Conservation (phyloP, 2,329 filamentous ascomycete species). For the Fusarium equiseti region DNA sequence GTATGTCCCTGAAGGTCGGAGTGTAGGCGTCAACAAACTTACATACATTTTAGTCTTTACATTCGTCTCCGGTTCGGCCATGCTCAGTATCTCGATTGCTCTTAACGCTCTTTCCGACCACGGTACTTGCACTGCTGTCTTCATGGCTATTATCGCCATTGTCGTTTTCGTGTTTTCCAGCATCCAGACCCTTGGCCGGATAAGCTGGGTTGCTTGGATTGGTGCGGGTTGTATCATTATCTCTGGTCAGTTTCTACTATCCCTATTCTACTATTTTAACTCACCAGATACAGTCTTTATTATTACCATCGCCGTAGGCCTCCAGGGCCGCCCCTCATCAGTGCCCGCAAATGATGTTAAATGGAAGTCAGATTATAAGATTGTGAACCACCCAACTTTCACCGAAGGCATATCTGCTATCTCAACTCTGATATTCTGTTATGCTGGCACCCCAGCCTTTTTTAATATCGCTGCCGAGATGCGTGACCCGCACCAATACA, state of each 20-base stretch:
- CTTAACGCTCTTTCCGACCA: conserved; percentile 56
- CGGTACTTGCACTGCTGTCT: conserved; percentile 55
- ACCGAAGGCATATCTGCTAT: conserved; percentile 50
- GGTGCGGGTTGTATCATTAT: conserved; percentile 24
- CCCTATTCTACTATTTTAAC: too few relatives aligned
- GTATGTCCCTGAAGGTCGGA: conserved; percentile 35
- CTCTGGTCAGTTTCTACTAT: conserved; percentile 24
- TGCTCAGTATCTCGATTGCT: conserved; percentile 52
- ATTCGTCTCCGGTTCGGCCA: conserved; percentile 22
- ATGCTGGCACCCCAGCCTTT: conserved; percentile 53
- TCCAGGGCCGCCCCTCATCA: conserved; percentile 30
- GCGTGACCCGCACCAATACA: conserved; percentile 48
- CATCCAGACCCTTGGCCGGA: conserved; percentile 48
- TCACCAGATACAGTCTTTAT: conserved; percentile 15
- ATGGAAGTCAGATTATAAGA: conserved; percentile 51
- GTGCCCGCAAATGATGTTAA: conserved; percentile 28
- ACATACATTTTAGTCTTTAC: background rate
- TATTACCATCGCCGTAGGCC: conserved; percentile 38
- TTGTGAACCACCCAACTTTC: conserved; percentile 49
- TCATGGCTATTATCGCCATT: conserved; percentile 52
- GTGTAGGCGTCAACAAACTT: too few relatives aligned
- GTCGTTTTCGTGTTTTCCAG: conserved; percentile 48
- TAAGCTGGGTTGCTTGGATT: conserved; percentile 51
- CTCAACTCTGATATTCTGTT: conserved; percentile 54
- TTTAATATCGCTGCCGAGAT: conserved; percentile 52